These are phyloP conservation scores for Cyberlindnera galapagoensis DNA, from an alignment of 805 yeast species.

Conservation along the genomic window DNA sequence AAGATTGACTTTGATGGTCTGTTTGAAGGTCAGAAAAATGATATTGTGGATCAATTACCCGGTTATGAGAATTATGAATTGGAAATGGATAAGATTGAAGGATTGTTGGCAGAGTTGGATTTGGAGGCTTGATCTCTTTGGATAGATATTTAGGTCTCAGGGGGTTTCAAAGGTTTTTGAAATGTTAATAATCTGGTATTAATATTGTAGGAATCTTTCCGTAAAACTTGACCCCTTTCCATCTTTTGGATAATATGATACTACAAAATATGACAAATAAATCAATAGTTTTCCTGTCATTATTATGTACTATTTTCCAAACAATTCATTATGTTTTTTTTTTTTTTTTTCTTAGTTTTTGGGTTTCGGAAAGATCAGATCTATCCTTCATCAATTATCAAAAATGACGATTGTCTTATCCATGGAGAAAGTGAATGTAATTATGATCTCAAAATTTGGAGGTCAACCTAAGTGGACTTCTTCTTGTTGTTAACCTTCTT, in stretches of 20 bases:
- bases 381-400: too few species aligned
- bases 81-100: slow-evolving; percentile 36
- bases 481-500: slow-evolving; percentile 26
- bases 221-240: too few species aligned
- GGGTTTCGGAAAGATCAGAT: too few species aligned
- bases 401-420: too few species aligned
- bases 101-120: slow-evolving; percentile 30
- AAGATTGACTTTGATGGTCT: slow-evolving; percentile 27
- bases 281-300: not conserved
- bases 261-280: not conserved
- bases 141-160: too few species aligned
- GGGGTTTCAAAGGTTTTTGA: too few species aligned
- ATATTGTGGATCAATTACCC: slow-evolving; percentile 16
- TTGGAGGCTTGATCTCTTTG: slow-evolving; percentile 33
- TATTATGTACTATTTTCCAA: too few species aligned
- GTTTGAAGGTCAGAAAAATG: slow-evolving; percentile 23
- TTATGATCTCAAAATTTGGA: not conserved
- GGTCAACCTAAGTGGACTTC: slow-evolving; percentile 6
- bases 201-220: too few species aligned
- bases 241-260: too few species aligned
- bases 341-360: not conserved
- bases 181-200: too few species aligned
- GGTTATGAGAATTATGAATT: slow-evolving; percentile 17
- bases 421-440: slow-evolving; percentile 1
- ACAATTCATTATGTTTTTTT: not conserved